Evolutionary conservation across 1,284 basidiomycete species (phyloP).

Genomic region (Sphaerobolus stellatus): DNA sequence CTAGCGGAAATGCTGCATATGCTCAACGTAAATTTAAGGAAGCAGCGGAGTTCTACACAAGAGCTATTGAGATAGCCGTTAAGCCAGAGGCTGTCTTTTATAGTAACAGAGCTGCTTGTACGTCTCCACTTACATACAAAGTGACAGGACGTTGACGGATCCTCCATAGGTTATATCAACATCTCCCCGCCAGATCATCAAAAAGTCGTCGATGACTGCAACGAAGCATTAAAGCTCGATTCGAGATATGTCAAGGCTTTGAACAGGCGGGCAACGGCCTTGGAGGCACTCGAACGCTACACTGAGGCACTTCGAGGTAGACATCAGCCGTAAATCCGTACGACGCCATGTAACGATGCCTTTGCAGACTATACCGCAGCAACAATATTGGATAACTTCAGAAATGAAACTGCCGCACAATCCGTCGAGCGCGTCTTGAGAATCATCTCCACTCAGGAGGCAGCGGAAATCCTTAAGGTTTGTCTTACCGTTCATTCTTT

Average conservation of each 20-base stretch:
- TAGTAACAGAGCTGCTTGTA: conserved; percentile 96
- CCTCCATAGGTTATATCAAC: conserved; percentile 80
- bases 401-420: conserved; percentile 76
- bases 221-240: conserved; percentile 86
- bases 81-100: conserved; percentile 93
- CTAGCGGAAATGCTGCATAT: conserved; percentile 89
- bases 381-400: conserved; percentile 92
- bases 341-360: neutral
- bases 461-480: conserved; percentile 67
- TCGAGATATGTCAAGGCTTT: conserved; percentile 91
- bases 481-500: conserved; percentile 21
- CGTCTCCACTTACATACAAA: conserved; percentile 34
- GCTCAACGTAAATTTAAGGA: conserved; percentile 71
- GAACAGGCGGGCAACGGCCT: conserved; percentile 86
- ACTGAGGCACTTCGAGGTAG: conserved; percentile 79
- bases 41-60: conserved; percentile 86
- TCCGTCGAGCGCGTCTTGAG: conserved; percentile 93
- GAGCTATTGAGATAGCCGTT: conserved; percentile 84
- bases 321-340: neutral
- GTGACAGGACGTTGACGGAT: conserved; percentile 3
- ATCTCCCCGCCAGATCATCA: conserved; percentile 83
- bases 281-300: conserved; percentile 76
- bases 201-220: conserved; percentile 88
- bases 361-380: conserved; percentile 88
- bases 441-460: conserved; percentile 74